Base-by-base conservation (phyloP, 768 basidiomycete species). In the Auricularia sp. region DNA sequence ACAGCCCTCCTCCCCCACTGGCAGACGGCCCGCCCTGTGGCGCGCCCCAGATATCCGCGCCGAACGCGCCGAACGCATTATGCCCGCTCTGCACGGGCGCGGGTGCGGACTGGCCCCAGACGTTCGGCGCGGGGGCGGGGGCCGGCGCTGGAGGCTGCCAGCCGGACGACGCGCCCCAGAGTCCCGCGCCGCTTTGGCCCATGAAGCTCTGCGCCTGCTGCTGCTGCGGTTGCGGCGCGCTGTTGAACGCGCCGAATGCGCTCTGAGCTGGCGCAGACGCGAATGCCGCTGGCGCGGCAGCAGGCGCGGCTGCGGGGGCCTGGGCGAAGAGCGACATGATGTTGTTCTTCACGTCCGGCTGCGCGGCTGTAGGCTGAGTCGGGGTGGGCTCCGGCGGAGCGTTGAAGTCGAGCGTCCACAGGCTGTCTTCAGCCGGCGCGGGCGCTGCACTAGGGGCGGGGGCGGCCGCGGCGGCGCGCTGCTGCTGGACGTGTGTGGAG, bases 321-420 rank as follows among this genome's bases (percentile, higher is more conserved):
- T 81, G 70, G 16, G 89, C 84, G 74, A 91, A 94, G 51, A 95
- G 81, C 0, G 90, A 90, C 18, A 95, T 78, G 68, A 95, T 95
- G 68, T 95, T 89, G 64, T 90, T 82, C 69, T 93, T 94, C 56
- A 87, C 81, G 70, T 91, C 88, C 71, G 90, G 91, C 73, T 80
- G 78, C 54, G 72, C 74, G 16, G 76, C 71, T 45, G 65, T 65
- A 21, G 51, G 66, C 39, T 63, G 64, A 2, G 64, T 61, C 13
- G 67, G 35, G 1, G 66, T 61, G 5, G 74, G 67, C 0, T 77
- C 64, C 1, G 74, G 24, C 7, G 78, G 54, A 5, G 77, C 62
- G 69, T 89, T 88, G 75, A 95, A 96, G 74, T 95, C 92, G 64
- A 95, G 85, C 34, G 87, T 84, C 73, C 95, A 94, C 7, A 96